Base-by-base conservation (phyloP, 345 rosid species). In the Erucastrum elatum region DNA sequence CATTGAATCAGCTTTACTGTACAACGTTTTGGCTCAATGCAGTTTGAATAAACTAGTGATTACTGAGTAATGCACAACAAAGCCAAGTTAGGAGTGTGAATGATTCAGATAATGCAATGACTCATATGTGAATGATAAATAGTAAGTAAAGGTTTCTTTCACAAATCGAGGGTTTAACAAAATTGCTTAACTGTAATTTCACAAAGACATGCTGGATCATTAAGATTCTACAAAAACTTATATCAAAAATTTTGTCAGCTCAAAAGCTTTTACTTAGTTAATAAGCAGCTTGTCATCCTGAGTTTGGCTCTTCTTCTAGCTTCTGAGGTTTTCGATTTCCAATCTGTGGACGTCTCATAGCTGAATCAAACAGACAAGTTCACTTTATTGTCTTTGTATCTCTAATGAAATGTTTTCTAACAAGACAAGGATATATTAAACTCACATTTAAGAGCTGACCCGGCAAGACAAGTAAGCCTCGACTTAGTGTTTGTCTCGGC, bases 391-490 rank as follows among this genome's bases (percentile, higher is more conserved):
- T 16, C 25, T 41, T 46, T 46, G 3, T 64, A 58, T 21, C 64
- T 8, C 41, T 31, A 0, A 46, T 44, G 2, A 31, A 69, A 41
- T 1, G 5, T 16, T 8, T 53, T 25, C 9, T 51, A 29, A 67
- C 39, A 31, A 68, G 4, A 67, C 39, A 31, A 68, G 4, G 35
- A 6, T 21, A 8, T 9, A 33, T 6, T 9, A 33, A 29, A 85
- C 96, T 86, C 78, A 90, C 96, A 83, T 84, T 84, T 87, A 72
- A 87, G 79, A 72, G 89, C 84, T 44, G 96, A 86, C 46, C 96
- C 98, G 4, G 97, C 96, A 77, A 95, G 94, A 84, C 97, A 93
- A 51, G 99, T 91, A 71, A 93, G 86, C 85, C 99, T 91, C 41
- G 98, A 89, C 78, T 90, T 91, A 2, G 96, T 90, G 70, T 86